Base-by-base conservation (phyloP, 306 rosid genomes). In the Malus orientalis region DNA sequence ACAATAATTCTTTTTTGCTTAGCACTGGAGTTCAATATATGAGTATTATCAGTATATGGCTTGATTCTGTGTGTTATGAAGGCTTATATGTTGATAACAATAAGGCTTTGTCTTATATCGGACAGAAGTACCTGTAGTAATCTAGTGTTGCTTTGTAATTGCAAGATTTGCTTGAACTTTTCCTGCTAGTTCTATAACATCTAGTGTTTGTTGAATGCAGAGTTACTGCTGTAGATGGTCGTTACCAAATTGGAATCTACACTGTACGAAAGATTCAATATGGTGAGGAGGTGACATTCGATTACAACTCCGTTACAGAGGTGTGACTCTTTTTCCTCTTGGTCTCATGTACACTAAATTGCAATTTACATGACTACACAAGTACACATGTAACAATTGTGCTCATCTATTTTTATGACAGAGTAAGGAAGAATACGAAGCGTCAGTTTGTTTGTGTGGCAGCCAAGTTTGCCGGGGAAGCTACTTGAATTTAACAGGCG, bases 351-450 rank as follows among this genome's bases (percentile, higher is more conserved):
- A 23, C 70, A 32, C 40, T 18, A 58, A 16, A 67, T 63, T 57
- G 69, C 71, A 68, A 23, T 67, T 5, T 69, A 16, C 72, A 30
- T 54, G 40, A 20, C 30, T 22, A 51, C 42, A 38, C 42, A 7
- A 38, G 10, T 38, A 38, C 23, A 11, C 61, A n/a, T 75, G 36
- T 74, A 64, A 87, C 81, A 11, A 70, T 66, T 78, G 73, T 49
- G 11, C 78, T 38, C 54, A 49, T 79, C 69, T 71, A 57, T 60
- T 74, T 79, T 67, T 71, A 68, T 69, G 72, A 55, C 85, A 96
- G 99, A 96, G 99, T 82, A 96, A 96, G 90, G 99, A 96, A 79
- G 99, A 96, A 83, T 96, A 96, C 70, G 98, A 92, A 85, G 99
- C 97, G 19, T 96, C 99, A 0, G 99, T 96, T 69, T 96, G 99